Evolutionary conservation across 176 grass and related monocot species (phyloP).

Genomic region (Carex myosuroides): DNA sequence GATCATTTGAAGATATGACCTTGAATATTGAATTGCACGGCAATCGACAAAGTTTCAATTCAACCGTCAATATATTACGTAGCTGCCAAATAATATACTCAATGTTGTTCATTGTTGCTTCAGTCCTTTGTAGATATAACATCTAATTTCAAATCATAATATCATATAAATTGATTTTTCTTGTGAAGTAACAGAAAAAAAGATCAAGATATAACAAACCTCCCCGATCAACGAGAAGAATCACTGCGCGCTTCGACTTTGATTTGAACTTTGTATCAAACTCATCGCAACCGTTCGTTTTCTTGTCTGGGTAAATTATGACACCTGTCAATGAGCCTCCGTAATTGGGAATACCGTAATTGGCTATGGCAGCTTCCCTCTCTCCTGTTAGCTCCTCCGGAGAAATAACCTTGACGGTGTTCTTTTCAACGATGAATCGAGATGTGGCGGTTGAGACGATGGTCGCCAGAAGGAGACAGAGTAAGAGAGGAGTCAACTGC

Average conservation of each 20-base stretch:
- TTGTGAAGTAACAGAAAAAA: background rate
- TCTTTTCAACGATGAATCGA: conserved; percentile 82
- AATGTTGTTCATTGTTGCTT: background rate
- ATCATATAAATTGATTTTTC: background rate
- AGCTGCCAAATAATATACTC: background rate
- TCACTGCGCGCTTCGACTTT: conserved; percentile 40
- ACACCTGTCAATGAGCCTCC: conserved; percentile 69
- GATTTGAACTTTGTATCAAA: conserved; percentile 45
- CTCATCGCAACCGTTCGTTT: conserved; percentile 33
- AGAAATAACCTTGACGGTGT: conserved; percentile 53
- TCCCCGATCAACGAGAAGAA: conserved; percentile 90
- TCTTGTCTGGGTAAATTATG: conserved; percentile 45
- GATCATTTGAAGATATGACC: background rate
- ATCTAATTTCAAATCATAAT: background rate
- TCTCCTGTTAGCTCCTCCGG: conserved; percentile 42
- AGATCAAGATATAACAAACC: conserved; percentile 7
- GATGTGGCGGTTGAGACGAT: conserved; percentile 19
- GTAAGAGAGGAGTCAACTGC: background rate
- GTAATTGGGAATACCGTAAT: conserved; percentile 88
- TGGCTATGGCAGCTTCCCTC: conserved; percentile 71
- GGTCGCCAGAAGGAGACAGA: conserved; percentile 21
- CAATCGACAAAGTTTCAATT: background rate
- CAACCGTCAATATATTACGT: background rate
- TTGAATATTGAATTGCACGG: no score
- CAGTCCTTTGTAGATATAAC: background rate